phyloP scores from a whole-genome alignment of 2,329 filamentous ascomycete genomes.

The Fusarium austroafricanum region DNA sequence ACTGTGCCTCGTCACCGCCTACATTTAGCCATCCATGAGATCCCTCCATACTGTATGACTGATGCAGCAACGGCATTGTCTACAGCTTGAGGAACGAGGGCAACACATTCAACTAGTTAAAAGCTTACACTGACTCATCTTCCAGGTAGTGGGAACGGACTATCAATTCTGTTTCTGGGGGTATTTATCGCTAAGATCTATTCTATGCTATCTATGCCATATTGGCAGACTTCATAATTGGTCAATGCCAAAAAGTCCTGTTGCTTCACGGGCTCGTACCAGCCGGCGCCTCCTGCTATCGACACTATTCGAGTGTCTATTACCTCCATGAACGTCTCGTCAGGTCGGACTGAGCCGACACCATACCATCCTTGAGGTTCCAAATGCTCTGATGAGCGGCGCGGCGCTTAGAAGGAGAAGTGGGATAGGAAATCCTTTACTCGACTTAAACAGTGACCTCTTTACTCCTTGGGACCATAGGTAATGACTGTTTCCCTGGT shows the following conservation, averaged over 20 bases:
- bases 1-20: neutral
- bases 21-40: no score
- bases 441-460: neutral
- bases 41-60: no score
- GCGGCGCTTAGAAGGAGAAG: conserved; percentile 2
- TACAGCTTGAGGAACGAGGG: no score
- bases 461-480: conserved; percentile 30
- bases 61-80: no score
- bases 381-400: conserved; percentile 27
- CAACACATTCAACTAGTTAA: no score
- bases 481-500: conserved; percentile 44
- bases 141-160: neutral
- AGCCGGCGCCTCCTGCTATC: neutral
- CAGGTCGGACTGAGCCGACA: neutral
- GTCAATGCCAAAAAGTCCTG: neutral
- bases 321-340: conserved; percentile 6
- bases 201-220: neutral
- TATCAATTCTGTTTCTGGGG: neutral
- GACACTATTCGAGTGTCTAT: neutral
- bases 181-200: neutral
- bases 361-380: neutral
- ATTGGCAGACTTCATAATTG: neutral
- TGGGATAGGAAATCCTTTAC: neutral
- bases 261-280: neutral
- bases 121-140: neutral